Base-by-base conservation (phyloP, 495 filamentous ascomycete genomes). In the Mytilinidion resinicola region DNA sequence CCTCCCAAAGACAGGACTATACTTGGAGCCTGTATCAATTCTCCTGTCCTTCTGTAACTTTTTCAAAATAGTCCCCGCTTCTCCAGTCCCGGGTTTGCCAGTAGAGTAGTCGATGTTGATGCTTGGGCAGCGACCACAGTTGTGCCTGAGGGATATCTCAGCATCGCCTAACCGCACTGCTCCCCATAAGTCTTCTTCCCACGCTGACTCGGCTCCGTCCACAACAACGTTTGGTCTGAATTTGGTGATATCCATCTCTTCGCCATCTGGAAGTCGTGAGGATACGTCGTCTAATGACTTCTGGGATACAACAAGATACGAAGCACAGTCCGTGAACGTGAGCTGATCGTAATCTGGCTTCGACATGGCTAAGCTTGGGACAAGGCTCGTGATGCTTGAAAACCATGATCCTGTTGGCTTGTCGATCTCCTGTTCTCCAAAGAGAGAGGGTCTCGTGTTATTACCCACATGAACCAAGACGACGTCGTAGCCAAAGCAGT, bases 161-260 rank as follows among this genome's bases (percentile, higher is more conserved):
- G 71, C 62, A 9, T 58, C 42, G 0, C 71, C 62, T 21, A 61
- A 42, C 9, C 64, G 50, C 21, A 90, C 63, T 65, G 87, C 85
- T 9, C 76, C 82, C 91, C 91, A 97, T 67, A 81, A 93, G 61
- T 96, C 92, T 65, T 97, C 91, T 17, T 90, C 91, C 71, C 81
- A 97, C 0, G 83, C 77, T 9, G 65, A 63, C 21, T 72, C 65
- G 1, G 78, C 77, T 0, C 83, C 85, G 9, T 80, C 77, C 8
- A 96, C 70, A 8, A 96, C 83, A 41, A 96, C 82, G 64, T 96
- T 96, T 0, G 90, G 86, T 30, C 92, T 81, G 72, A 95, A 91
- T 67, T 91, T 93, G 10, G 82, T 85, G 64, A 88, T 79, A 61
- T 87, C 84, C 76, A 90, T 82, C n/a, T 74, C 61, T 35, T 78